Conservation (phyloP, 768 basidiomycete genomes). For the Boletus fagicola region DNA sequence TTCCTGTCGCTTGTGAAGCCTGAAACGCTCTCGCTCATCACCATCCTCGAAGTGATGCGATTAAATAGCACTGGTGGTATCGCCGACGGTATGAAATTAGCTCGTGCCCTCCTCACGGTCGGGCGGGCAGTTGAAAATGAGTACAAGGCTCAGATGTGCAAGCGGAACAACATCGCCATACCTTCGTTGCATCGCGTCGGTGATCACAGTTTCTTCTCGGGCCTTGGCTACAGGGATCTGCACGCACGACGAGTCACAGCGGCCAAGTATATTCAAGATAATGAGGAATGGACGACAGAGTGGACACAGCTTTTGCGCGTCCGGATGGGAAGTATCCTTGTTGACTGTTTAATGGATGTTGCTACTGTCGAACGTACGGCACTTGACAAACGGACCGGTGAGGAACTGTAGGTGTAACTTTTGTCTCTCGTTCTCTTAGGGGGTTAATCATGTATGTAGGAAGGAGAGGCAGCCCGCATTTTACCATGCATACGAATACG, state of each 20-base stretch:
- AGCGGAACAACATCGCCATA: conserved; percentile 55
- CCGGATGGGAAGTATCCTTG: conserved; percentile 77
- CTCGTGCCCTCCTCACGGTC: conserved; percentile 73
- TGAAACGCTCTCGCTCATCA: conserved; percentile 81
- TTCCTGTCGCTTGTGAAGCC: conserved; percentile 75
- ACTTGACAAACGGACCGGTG: conserved; percentile 55
- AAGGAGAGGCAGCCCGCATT: conserved; percentile 87
- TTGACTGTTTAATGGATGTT: conserved; percentile 81
- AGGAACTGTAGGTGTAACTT: conserved; percentile 50
- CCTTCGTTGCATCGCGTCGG: conserved; percentile 34
- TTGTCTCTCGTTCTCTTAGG: background rate
- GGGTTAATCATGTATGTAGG: conserved; percentile 35
- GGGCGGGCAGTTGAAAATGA: conserved; percentile 88
- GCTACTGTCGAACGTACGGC: conserved; percentile 70
- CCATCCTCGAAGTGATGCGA: conserved; percentile 87
- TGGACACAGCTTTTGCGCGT: conserved; percentile 82
- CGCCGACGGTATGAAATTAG: conserved; percentile 85
- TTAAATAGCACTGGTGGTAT: conserved; percentile 74
- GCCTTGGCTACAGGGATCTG: conserved; percentile 58
- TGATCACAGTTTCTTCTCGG: conserved; percentile 50
- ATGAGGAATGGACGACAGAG: conserved; percentile 70
- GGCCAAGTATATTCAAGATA: conserved; percentile 60
- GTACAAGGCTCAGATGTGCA: conserved; percentile 82
- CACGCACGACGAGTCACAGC: conserved; percentile 65
- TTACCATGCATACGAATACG: conserved; percentile 87